phyloP scores from a whole-genome alignment of 1,284 basidiomycete species.

The Ceratobasidium sp. region DNA sequence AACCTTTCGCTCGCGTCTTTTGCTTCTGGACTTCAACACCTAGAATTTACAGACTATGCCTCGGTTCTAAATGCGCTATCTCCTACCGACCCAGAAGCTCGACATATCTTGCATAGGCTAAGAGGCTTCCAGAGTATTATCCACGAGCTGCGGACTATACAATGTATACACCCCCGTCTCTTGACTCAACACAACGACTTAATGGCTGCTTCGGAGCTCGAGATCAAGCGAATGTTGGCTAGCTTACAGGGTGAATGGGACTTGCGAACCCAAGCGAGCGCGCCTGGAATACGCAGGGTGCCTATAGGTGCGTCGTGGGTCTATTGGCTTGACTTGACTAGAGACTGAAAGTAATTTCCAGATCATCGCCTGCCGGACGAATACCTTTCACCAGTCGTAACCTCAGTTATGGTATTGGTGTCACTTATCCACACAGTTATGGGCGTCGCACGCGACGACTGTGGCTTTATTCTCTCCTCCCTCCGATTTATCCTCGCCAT shows the following conservation, averaged over 20 bases:
- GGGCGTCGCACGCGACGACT: constrained; percentile 6
- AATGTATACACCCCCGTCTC: neutral
- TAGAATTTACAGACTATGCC: neutral
- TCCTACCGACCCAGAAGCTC: constrained; percentile 7
- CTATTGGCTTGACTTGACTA: neutral
- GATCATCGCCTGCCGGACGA: neutral
- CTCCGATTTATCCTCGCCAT: neutral
- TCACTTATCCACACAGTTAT: neutral
- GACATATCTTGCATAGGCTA: neutral
- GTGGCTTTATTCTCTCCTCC: constrained; percentile 6
- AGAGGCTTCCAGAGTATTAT: constrained; percentile 3
- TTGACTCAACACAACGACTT: neutral
- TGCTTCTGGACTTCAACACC: neutral
- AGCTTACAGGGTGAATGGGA: neutral
- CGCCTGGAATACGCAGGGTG: neutral
- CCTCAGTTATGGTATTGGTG: neutral
- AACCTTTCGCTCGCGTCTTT: neutral
- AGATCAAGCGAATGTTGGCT: neutral
- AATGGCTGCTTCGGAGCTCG: neutral
- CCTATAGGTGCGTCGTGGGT: neutral
- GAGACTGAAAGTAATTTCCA: neutral
- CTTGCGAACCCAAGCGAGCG: neutral
- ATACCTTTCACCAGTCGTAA: constrained; percentile 1
- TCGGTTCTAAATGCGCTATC: neutral
- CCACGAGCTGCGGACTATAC: neutral